These are phyloP conservation scores for Starmerella bombi DNA, from an alignment of 805 yeast genomes.

Conservation along the genomic window DNA sequence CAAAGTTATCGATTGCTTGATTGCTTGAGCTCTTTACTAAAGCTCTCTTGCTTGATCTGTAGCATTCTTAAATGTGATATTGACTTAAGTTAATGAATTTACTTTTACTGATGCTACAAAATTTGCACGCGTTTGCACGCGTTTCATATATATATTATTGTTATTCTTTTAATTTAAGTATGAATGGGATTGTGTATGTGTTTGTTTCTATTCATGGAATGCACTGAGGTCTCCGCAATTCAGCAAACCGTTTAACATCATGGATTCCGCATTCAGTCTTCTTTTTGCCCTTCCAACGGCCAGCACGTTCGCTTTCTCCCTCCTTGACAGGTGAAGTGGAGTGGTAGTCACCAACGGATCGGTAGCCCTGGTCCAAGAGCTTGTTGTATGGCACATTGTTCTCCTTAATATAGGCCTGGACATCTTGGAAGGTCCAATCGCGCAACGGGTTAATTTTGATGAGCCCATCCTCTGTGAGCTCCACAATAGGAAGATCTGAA, in stretches of 20 bases:
- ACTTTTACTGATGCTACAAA: too few species aligned
- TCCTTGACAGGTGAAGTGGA: slow-evolving; percentile 79
- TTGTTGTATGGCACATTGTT: slow-evolving; percentile 76
- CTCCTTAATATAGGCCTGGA: slow-evolving; percentile 51
- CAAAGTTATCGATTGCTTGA: too few species aligned
- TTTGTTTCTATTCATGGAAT: too few species aligned
- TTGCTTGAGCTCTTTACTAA: too few species aligned
- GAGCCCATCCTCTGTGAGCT: slow-evolving; percentile 50
- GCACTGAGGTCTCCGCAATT: too few species aligned
- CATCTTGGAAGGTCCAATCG: slow-evolving; percentile 66
- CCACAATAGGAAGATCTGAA: slow-evolving; percentile 56
- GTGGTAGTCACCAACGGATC: slow-evolving; percentile 91
- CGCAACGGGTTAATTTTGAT: slow-evolving; percentile 83
- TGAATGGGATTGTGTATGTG: too few species aligned
- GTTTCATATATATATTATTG: too few species aligned
- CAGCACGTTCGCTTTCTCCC: slow-evolving; percentile 93
- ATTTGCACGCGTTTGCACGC: too few species aligned
- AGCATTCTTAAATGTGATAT: too few species aligned
- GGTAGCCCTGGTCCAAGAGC: slow-evolving; percentile 71
- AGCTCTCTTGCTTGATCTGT: too few species aligned
- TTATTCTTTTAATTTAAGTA: too few species aligned
- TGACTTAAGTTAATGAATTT: too few species aligned
- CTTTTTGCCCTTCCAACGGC: slow-evolving; percentile 86
- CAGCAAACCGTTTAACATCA: slow-evolving; percentile 59
- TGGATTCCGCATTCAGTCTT: slow-evolving; percentile 97